A percentile compares a stretch with the other conserved stretches of the same genome.
Conservation (phyloP, 768 basidiomycete species). For the Kwoniella sp. region DNA sequence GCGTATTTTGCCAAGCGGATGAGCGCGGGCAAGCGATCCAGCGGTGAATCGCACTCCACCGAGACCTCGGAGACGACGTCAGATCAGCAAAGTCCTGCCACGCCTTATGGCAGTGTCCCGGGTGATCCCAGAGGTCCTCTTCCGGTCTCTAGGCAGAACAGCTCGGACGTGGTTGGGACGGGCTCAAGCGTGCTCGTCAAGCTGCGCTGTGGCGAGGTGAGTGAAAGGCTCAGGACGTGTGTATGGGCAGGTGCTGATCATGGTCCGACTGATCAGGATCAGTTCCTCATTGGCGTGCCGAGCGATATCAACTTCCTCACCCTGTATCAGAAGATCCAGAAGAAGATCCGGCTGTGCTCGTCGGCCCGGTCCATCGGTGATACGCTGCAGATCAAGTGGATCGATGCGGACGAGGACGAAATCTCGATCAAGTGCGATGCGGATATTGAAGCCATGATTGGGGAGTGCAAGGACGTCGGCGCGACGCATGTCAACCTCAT, state of each 20-base stretch:
- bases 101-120: slow-evolving; percentile 42
- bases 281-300: slow-evolving; percentile 88
- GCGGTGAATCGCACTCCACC: slow-evolving; percentile 48
- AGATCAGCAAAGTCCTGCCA: slow-evolving; percentile 53
- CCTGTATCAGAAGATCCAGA: slow-evolving; percentile 80
- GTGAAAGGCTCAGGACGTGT: too few relatives aligned
- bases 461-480: slow-evolving; percentile 32
- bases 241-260: not conserved
- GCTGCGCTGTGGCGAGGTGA: slow-evolving; percentile 73
- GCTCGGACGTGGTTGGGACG: slow-evolving; percentile 12
- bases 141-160: slow-evolving; percentile 24
- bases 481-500: slow-evolving; percentile 18
- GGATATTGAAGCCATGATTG: slow-evolving; percentile 42
- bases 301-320: slow-evolving; percentile 72
- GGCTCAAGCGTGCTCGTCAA: slow-evolving; percentile 73
- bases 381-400: slow-evolving; percentile 32
- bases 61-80: slow-evolving; percentile 59
- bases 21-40: slow-evolving; percentile 40
- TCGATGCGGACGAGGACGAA: slow-evolving; percentile 38
- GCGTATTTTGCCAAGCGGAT: slow-evolving; percentile 36
- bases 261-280: slow-evolving; percentile 56
- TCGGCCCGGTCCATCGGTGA: slow-evolving; percentile 53
- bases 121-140: slow-evolving; percentile 12
- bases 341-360: slow-evolving; percentile 88
- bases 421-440: slow-evolving; percentile 38